Conservation (phyloP, 2,329 filamentous ascomycete genomes). For the Beauveria pseudobassiana region DNA sequence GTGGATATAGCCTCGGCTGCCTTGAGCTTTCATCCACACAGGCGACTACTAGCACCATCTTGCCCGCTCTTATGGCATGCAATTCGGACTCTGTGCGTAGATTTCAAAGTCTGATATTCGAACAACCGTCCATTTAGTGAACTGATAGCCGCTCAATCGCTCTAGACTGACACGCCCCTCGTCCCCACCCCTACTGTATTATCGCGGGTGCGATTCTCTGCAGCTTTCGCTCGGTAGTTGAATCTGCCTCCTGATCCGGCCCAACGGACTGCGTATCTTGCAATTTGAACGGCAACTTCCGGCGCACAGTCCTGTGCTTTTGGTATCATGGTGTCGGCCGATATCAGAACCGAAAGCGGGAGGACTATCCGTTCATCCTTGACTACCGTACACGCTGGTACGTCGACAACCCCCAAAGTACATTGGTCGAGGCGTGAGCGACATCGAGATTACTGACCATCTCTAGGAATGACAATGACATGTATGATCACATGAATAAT, state of each 20-base stretch:
- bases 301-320: too few species aligned
- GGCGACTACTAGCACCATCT: background rate
- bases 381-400: constrained; percentile 86
- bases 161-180: background rate
- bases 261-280: background rate
- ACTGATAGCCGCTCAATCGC: background rate
- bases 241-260: background rate
- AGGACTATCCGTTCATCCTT: constrained; percentile 70
- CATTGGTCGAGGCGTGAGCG: constrained; percentile 13
- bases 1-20: constrained; percentile 2
- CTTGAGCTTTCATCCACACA: background rate
- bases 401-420: constrained; percentile 15
- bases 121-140: background rate
- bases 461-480: constrained; percentile 80
- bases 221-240: constrained; percentile 1
- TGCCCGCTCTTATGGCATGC: background rate
- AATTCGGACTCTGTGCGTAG: background rate
- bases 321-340: constrained; percentile 11
- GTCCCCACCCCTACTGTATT: background rate
- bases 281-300: background rate
- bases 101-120: background rate
- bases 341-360: constrained; percentile 52
- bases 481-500: constrained; percentile 93
- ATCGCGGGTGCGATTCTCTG: background rate
- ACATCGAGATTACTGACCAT: constrained; percentile 1